Evolutionary conservation across 495 filamentous ascomycete genomes (phyloP), one percentile per base, ranked within the genome.

Genomic region (Tirmania nivea): DNA sequence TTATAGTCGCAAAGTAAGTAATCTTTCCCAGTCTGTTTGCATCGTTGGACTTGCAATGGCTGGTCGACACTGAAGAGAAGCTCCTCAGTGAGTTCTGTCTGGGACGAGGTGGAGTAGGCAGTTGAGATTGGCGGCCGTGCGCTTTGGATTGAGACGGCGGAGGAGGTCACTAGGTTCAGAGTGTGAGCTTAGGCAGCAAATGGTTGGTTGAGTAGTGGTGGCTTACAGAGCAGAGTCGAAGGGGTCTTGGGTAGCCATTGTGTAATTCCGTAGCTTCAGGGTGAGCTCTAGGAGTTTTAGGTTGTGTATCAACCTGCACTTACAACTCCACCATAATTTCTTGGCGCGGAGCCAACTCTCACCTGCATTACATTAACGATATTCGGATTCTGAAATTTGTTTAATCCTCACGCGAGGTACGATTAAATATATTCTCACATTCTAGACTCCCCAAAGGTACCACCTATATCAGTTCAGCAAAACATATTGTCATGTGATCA

Each of bases 1-100:
- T 99, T 99, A 73, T 96, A 99, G 74, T 99, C 90, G 73, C 90
- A 99, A 57, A 94, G 84, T 42, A 99, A 78, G 71, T 94, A 99
- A 70, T 96, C 90, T 52, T 88, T 83, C 57, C 83, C 86, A 53
- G 84, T 85, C 68, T 87, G 84, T 53, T 74, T 72, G 73, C 90
- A 96, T 56, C 83, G 82, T 55, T 80, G 79, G 49, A 90, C 74
- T 50, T 84, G 79, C 20, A 99, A 80, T 49, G 92, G 92, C 66
- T 94, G 86, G 69, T 99, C 90, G 57, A 96, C 88, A 35, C 87
- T 93, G 56, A 87, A 86, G 56, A 99, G 86, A 31, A 99, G 84
- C 65, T 99, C 90, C 77, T 99, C 90, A 57, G 87, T 89, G 19
- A 99, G 79, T 58, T 88, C 79, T n/a, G n/a, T n/a, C n/a, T 14